Conservation (phyloP, 139 green algal species). For the Chlorella ohadii region DNA sequence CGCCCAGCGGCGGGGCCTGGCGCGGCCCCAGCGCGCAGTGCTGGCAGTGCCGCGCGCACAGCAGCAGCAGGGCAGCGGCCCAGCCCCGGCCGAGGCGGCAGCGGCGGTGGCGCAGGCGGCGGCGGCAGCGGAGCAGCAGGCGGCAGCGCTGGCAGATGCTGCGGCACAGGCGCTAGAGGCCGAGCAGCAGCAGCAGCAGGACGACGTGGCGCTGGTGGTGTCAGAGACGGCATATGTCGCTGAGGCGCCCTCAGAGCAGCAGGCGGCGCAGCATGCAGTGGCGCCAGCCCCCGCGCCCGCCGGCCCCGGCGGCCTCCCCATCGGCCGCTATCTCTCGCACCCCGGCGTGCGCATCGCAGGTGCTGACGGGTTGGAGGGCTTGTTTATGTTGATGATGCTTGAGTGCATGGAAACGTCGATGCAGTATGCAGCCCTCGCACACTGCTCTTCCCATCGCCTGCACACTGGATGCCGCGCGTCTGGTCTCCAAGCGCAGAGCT, state of each 20-base stretch:
- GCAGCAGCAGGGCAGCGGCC: neutral
- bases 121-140: neutral
- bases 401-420: no score
- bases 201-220: neutral
- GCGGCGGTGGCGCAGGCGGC: neutral
- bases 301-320: neutral
- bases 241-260: neutral
- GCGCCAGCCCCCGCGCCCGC: neutral
- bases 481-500: no score
- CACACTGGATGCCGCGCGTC: no score
- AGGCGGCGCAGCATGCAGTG: conserved; percentile 15
- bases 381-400: no score
- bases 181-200: conserved; percentile 1
- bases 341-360: neutral
- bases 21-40: no score
- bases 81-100: neutral
- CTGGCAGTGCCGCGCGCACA: neutral
- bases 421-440: no score
- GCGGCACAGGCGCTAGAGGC: neutral
- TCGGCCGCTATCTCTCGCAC: neutral
- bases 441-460: no score
- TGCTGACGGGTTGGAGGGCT: neutral
- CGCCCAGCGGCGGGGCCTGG: no score
- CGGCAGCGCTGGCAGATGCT: neutral
- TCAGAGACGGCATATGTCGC: neutral